A percentile compares a stretch with the other conserved stretches of the same genome.
Evolutionary conservation across 805 yeast species (phyloP).

Genomic region (Saturnispora galanensis): DNA sequence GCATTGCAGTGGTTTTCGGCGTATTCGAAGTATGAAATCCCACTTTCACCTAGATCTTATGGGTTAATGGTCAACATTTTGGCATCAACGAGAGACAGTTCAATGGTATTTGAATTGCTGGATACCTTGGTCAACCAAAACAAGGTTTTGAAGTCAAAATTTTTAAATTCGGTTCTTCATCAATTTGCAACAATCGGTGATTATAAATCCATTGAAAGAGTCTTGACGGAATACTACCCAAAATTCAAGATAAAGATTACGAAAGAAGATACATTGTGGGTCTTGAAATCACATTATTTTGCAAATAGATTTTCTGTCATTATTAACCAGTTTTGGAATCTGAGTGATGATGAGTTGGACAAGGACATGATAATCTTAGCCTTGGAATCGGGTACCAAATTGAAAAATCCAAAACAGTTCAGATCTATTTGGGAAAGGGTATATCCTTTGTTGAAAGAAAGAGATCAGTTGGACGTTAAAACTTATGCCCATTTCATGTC

Average conservation of each 20-base stretch:
- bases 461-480: slow-evolving; percentile 10
- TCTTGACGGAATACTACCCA: slow-evolving; percentile 19
- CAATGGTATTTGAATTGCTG: slow-evolving; percentile 26
- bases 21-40: slow-evolving; percentile 25
- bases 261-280: slow-evolving; percentile 17
- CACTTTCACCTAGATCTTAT: slow-evolving; percentile 25
- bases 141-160: slow-evolving; percentile 9
- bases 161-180: slow-evolving; percentile 13
- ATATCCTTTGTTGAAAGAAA: slow-evolving; percentile 6
- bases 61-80: slow-evolving; percentile 27
- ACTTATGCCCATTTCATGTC: slow-evolving; percentile 18
- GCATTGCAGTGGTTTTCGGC: slow-evolving; percentile 30
- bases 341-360: slow-evolving; percentile 5
- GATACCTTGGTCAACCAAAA: slow-evolving; percentile 18
- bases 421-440: slow-evolving; percentile 16
- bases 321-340: slow-evolving; percentile 13
- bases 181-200: slow-evolving; percentile 18
- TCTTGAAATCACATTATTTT: slow-evolving; percentile 18
- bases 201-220: slow-evolving; percentile 18
- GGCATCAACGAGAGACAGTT: slow-evolving; percentile 29
- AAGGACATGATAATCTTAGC: slow-evolving; percentile 17
- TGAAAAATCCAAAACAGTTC: slow-evolving; percentile 12
- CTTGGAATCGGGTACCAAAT: slow-evolving; percentile 17
- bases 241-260: slow-evolving; percentile 14
- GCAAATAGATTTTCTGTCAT: slow-evolving; percentile 19